Base-by-base conservation (phyloP, 768 basidiomycete species). In the Terana coerulea region DNA sequence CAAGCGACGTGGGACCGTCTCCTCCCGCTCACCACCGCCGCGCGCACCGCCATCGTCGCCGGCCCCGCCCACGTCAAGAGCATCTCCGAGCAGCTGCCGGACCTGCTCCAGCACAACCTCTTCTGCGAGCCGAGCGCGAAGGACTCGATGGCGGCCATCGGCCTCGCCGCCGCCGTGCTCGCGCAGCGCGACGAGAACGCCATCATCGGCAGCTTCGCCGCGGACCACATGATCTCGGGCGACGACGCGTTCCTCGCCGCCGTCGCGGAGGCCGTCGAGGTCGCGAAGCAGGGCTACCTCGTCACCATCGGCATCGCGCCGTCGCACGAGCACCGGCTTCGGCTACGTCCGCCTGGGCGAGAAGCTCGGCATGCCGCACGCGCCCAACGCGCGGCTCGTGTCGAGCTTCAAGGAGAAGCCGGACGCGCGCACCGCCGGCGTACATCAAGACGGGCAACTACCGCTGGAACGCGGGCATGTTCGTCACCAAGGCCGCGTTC, bases 381-480 rank as follows among this genome's bases (percentile, higher is more conserved):
- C 90, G 12, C 89, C 89, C 1, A 92, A 92, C 64, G 88, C 91
- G 24, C 77, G 91, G 46, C 72, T 87, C 12, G 91, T 92, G 22
- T 84, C 81, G 24, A 89, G 83, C 61, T 93, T 93, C 75, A 92
- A 93, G 68, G 90, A 93, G 65, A 93, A 93, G 64, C 90, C 90
- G 8, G 91, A 93, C 65, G 90, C 89, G 2, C 79, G 88, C 34
- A 93, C 91, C 0, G 91, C 91, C 91, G 42, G 80, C 83, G 17
- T 93, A 93, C 66, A 88, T 92, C 59, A 80, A 84, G 37, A 91
- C 90, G 25, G 91, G 91, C 68, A 86, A 80, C 58, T 93, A 92
- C 67, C 82, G 89, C 54, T 93, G 91, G 91, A 93, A 93, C 61
- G 91, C 88, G 10, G 91, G 91, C 57, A 93, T 93, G 91, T 93